Evolutionary conservation across 2,329 filamentous ascomycete species (phyloP).

Genomic region (Exophiala lecanii-corni): DNA sequence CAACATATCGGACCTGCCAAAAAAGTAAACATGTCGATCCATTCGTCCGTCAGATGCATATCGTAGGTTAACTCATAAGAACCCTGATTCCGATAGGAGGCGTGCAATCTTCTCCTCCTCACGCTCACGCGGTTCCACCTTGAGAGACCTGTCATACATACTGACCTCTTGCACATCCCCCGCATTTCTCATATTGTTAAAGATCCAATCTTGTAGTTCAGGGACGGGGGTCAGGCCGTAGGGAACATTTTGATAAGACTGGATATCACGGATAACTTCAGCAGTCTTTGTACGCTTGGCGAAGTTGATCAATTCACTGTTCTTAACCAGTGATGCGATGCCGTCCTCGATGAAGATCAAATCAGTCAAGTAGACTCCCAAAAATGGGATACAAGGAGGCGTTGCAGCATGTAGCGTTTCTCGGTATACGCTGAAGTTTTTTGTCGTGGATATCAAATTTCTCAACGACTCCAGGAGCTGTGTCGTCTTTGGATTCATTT

Average conservation of each 20-base stretch:
- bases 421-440: slow-evolving; percentile 96
- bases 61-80: slow-evolving; percentile 39
- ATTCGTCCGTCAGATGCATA: too few relatives aligned
- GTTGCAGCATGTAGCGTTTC: slow-evolving; percentile 89
- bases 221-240: slow-evolving; percentile 84
- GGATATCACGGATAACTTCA: slow-evolving; percentile 96
- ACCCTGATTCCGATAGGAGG: slow-evolving; percentile 46
- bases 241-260: slow-evolving; percentile 97
- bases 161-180: slow-evolving; percentile 80
- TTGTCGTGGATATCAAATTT: slow-evolving; percentile 90
- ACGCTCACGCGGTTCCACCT: slow-evolving; percentile 87
- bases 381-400: slow-evolving; percentile 96
- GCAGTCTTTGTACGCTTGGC: slow-evolving; percentile 97
- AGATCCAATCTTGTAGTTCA: slow-evolving; percentile 93
- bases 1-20: too few relatives aligned
- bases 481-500: slow-evolving; percentile 81
- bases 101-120: slow-evolving; percentile 99
- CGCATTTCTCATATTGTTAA: slow-evolving; percentile 92
- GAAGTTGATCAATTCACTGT: slow-evolving; percentile 96
- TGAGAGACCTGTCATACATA: slow-evolving; percentile 96
- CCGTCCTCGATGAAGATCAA: slow-evolving; percentile 98
- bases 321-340: slow-evolving; percentile 93
- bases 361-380: slow-evolving; percentile 95
- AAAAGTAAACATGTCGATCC: too few relatives aligned
- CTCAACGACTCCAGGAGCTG: slow-evolving; percentile 83